Conservation (phyloP, 352 stramenopile genomes). For the Globisporangium ultimum region DNA sequence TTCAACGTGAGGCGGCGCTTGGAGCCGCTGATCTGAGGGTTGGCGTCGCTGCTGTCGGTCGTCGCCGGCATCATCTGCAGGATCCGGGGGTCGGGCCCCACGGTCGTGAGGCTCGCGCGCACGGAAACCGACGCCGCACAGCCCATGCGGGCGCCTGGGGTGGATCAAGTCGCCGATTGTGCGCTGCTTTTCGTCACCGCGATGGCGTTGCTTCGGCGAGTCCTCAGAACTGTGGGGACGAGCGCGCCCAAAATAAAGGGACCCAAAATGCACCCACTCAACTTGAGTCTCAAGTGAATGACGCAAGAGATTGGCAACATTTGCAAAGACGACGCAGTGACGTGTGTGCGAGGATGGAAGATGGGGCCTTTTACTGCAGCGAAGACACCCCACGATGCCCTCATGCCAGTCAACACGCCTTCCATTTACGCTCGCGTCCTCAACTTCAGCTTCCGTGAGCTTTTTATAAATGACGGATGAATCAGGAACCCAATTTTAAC, state of each 20-base stretch:
- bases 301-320: too few relatives aligned
- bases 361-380: too few relatives aligned
- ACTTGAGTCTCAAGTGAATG: not conserved
- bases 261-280: not conserved
- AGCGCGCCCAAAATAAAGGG: not conserved
- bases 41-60: not conserved
- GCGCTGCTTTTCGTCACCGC: not conserved
- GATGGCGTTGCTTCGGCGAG: not conserved
- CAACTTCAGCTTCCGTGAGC: too few relatives aligned
- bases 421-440: too few relatives aligned
- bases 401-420: too few relatives aligned
- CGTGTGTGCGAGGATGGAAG: too few relatives aligned
- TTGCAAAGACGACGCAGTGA: too few relatives aligned
- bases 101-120: not conserved
- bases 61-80: slow-evolving; percentile 5
- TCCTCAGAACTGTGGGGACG: not conserved
- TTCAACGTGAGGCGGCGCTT: slow-evolving; percentile 22
- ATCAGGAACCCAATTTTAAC: too few relatives aligned
- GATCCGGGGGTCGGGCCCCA: slow-evolving; percentile 4
- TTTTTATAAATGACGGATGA: too few relatives aligned
- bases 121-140: slow-evolving; percentile 22
- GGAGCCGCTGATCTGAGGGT: not conserved
- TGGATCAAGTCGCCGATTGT: not conserved
- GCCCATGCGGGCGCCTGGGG: slow-evolving; percentile 13
- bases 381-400: too few relatives aligned